Conservation (phyloP, 208 protist species). For the Crithidia acanthocephali region DNA sequence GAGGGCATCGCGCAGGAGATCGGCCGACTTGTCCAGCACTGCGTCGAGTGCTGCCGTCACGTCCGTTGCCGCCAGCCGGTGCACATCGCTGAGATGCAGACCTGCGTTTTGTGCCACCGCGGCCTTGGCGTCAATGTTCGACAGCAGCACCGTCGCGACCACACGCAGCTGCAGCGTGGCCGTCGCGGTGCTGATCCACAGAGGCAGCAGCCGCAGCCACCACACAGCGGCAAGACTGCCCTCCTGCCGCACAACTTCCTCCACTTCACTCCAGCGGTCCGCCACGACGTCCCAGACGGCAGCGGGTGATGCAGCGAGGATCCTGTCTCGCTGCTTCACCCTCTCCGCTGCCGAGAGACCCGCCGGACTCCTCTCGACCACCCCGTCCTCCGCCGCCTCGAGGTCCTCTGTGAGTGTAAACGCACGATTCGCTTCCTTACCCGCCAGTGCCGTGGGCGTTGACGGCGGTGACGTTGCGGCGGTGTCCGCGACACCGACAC, state of each 20-base stretch:
- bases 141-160: background rate
- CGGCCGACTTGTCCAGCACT: conserved; percentile 13
- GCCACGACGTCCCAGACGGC: conserved; percentile 36
- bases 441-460: too few species aligned
- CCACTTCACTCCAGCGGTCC: conserved; percentile 35
- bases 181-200: conserved; percentile 27
- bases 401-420: too few species aligned
- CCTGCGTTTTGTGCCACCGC: too few species aligned
- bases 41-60: conserved; percentile 16
- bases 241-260: conserved; percentile 35
- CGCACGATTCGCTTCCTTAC: too few species aligned
- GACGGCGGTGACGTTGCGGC: background rate
- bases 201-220: conserved; percentile 39
- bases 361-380: background rate
- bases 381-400: too few species aligned
- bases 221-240: conserved; percentile 40
- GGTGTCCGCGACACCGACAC: background rate
- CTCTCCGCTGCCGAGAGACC: too few species aligned
- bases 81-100: too few species aligned
- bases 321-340: background rate
- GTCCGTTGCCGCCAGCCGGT: background rate
- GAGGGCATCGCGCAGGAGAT: conserved; percentile 24
- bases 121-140: background rate
- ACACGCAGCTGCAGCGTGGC: conserved; percentile 25
- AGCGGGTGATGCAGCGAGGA: conserved; percentile 11